phyloP scores from a whole-genome alignment of 768 basidiomycete species.

The Cystobasidium onofrii region DNA sequence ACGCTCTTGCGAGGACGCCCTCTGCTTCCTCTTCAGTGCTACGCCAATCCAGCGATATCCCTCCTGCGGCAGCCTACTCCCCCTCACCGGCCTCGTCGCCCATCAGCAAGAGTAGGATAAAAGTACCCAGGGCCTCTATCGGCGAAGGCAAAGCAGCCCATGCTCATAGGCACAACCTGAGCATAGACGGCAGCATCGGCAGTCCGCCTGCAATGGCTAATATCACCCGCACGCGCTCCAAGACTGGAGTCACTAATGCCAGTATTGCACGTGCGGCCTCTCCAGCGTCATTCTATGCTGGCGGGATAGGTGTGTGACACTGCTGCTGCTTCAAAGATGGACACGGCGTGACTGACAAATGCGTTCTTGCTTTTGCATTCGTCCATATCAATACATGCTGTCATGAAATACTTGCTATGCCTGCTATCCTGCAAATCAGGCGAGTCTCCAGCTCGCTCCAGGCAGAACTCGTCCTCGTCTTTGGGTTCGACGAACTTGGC shows the following conservation, averaged over 20 bases:
- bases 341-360: too few relatives aligned
- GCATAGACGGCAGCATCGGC: not conserved
- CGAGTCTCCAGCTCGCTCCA: constrained; percentile 11
- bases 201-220: not conserved
- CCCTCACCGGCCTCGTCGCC: not conserved
- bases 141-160: not conserved
- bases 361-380: too few relatives aligned
- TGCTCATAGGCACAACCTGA: not conserved
- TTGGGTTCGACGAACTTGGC: not conserved
- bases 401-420: not conserved
- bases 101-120: not conserved
- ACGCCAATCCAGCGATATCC: not conserved
- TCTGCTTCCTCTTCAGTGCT: not conserved
- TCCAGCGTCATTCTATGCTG: not conserved
- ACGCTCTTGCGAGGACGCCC: not conserved
- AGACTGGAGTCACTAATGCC: not conserved
- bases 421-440: not conserved
- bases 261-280: not conserved
- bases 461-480: constrained; percentile 22
- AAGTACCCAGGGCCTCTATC: not conserved
- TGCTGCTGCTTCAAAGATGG: too few relatives aligned
- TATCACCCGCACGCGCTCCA: not conserved
- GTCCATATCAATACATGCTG: not conserved
- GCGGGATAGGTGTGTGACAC: constrained; percentile 7
- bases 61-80: not conserved